Conservation (phyloP, 1,284 basidiomycete species). For the Ceratobasidium sp. region DNA sequence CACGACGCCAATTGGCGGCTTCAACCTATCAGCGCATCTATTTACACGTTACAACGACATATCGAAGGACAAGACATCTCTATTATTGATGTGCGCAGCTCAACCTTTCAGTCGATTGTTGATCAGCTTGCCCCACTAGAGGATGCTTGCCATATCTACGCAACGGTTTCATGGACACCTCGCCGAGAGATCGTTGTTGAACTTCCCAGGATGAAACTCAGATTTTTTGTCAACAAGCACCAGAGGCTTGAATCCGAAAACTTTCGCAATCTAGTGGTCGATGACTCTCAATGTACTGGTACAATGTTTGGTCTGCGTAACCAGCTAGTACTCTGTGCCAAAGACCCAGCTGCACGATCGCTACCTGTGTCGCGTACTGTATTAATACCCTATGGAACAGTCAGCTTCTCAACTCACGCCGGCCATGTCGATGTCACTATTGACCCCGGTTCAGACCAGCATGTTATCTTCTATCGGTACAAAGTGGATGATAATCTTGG, state of each 20-base stretch:
- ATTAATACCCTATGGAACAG: slow-evolving; percentile 54
- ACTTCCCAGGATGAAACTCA: slow-evolving; percentile 45
- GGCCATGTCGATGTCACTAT: slow-evolving; percentile 42
- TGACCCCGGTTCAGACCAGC: not conserved
- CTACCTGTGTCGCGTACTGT: slow-evolving; percentile 50
- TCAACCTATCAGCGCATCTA: not conserved
- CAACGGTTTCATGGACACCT: not conserved
- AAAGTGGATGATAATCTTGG: slow-evolving; percentile 56
- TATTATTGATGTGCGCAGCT: not conserved
- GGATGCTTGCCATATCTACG: not conserved
- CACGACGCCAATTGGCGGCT: not conserved
- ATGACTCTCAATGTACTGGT: slow-evolving; percentile 49
- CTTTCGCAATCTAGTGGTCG: slow-evolving; percentile 49
- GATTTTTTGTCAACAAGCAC: slow-evolving; percentile 44
- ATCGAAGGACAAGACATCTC: not conserved
- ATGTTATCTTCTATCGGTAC: slow-evolving; percentile 51
- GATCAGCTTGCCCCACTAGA: slow-evolving; percentile 2
- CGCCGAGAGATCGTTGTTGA: not conserved
- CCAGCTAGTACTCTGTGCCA: slow-evolving; percentile 44
- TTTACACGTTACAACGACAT: not conserved
- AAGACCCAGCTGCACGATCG: not conserved
- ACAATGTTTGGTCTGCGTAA: slow-evolving; percentile 49
- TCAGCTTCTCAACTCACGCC: slow-evolving; percentile 41
- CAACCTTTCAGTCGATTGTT: not conserved
- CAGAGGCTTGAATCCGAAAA: slow-evolving; percentile 44